These are phyloP conservation scores for Ascochyta clinopodiicola DNA, from an alignment of 2,329 filamentous ascomycete species.

Conservation along the genomic window DNA sequence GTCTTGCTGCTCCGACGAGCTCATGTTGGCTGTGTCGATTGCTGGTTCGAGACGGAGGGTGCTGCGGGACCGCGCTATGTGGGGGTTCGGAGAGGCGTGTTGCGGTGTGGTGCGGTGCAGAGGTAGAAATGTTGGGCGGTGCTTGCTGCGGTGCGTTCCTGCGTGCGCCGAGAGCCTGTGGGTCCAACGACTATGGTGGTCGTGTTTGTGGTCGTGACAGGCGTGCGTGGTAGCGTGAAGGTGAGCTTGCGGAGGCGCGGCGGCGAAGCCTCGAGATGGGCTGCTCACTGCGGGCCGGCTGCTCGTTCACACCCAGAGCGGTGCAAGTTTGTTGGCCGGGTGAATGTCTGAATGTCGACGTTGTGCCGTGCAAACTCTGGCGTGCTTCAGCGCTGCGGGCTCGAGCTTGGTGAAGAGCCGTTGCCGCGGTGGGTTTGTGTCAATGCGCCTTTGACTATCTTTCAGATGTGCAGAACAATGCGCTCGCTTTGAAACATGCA, in stretches of 20 bases:
- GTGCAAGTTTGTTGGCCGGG: neutral
- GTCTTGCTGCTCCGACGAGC: slow-evolving; percentile 31
- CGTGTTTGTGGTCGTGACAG: slow-evolving; percentile 3
- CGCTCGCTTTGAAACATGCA: slow-evolving; percentile 24
- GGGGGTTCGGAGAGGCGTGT: neutral
- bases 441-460: slow-evolving; percentile 39
- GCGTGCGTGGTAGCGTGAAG: neutral
- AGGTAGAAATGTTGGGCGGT: neutral
- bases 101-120: neutral
- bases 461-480: slow-evolving; percentile 31
- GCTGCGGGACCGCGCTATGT: slow-evolving; percentile 9
- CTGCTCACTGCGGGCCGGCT: neutral
- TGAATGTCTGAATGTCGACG: neutral
- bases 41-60: slow-evolving; percentile 9
- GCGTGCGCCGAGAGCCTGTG: neutral
- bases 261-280: slow-evolving; percentile 7
- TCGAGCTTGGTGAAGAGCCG: slow-evolving; percentile 28
- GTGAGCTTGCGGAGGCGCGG: neutral
- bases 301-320: neutral
- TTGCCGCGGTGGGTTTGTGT: slow-evolving; percentile 27
- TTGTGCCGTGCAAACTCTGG: slow-evolving; percentile 16
- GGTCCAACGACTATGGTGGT: slow-evolving; percentile 6
- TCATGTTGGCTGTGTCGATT: slow-evolving; percentile 28
- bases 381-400: slow-evolving; percentile 11
- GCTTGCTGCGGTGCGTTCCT: neutral